phyloP scores from a whole-genome alignment of 257 asterid genomes.

The Przewalskia tangutica region DNA sequence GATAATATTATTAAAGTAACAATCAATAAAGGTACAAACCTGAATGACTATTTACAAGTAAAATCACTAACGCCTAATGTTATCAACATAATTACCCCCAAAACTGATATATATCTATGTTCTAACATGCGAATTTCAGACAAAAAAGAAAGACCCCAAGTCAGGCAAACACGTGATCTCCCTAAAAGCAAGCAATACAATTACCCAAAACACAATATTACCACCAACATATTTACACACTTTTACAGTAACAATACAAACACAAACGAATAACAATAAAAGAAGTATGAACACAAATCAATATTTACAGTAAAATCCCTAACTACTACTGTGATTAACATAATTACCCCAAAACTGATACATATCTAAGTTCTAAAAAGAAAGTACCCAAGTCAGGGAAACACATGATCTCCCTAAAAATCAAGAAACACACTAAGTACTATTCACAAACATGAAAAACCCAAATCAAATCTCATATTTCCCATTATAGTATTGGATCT shows the following conservation, averaged over 20 bases:
- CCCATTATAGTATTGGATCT: slow-evolving; percentile 10
- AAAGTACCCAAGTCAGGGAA: not conserved
- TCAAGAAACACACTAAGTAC: slow-evolving; percentile 6
- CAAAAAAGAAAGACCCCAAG: not conserved
- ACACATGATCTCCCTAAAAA: slow-evolving; percentile 10
- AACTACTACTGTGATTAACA: not conserved
- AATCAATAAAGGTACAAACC: not conserved
- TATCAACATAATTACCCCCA: not conserved
- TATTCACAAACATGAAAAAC: not conserved
- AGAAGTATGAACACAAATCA: not conserved
- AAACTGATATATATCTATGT: not conserved
- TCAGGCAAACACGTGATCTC: slow-evolving; percentile 3
- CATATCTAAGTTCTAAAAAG: too few species aligned
- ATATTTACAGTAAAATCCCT: not conserved
- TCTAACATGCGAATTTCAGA: not conserved
- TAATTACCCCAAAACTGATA: not conserved
- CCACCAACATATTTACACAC: too few species aligned
- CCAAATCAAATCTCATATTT: slow-evolving; percentile 21
- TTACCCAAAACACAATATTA: not conserved
- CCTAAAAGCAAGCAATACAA: slow-evolving; percentile 14
- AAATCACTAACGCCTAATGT: not conserved
- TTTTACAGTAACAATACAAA: not conserved
- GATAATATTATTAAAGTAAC: not conserved
- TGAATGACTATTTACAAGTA: not conserved
- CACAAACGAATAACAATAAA: not conserved